Evolutionary conservation across 495 filamentous ascomycete species (phyloP).

Genomic region (Friedmanniomyces simplex): DNA sequence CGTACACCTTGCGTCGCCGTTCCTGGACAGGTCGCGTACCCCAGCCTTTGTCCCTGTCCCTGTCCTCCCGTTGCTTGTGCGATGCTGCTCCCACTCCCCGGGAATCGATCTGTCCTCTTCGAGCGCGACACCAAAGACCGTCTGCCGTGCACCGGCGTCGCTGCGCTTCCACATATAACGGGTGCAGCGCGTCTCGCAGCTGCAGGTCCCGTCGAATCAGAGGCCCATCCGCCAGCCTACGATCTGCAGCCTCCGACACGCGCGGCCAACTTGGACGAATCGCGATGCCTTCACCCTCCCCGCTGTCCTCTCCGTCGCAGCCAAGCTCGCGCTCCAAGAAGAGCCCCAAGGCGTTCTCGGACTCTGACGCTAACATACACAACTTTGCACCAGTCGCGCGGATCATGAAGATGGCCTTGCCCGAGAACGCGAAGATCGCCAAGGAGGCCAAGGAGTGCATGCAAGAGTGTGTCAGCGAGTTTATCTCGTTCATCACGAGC

Average conservation of each 20-base stretch:
- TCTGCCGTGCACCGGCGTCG: neutral
- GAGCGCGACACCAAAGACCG: neutral
- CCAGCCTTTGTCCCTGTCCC: slow-evolving; percentile 8
- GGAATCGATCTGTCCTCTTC: neutral
- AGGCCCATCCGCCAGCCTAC: slow-evolving; percentile 19
- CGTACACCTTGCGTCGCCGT: slow-evolving; percentile 30
- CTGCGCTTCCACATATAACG: slow-evolving; percentile 19
- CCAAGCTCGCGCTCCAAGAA: slow-evolving; percentile 17
- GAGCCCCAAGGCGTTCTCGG: slow-evolving; percentile 19
- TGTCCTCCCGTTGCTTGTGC: slow-evolving; percentile 15
- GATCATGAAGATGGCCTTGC: slow-evolving; percentile 95
- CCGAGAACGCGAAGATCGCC: slow-evolving; percentile 97
- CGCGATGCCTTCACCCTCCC: slow-evolving; percentile 27
- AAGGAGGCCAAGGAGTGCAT: slow-evolving; percentile 99
- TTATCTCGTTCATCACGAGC: slow-evolving; percentile 99
- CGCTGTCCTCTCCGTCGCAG: slow-evolving; percentile 35
- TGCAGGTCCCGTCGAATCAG: slow-evolving; percentile 30
- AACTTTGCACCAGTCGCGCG: slow-evolving; percentile 90
- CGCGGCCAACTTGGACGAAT: slow-evolving; percentile 18
- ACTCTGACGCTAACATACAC: slow-evolving; percentile 76
- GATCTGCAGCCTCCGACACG: slow-evolving; percentile 16
- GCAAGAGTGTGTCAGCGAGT: slow-evolving; percentile 99
- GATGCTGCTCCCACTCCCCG: slow-evolving; percentile 12
- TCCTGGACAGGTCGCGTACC: slow-evolving; percentile 42
- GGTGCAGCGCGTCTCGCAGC: slow-evolving; percentile 33